A percentile compares a stretch with the other conserved stretches of the same genome.
phyloP scores from a whole-genome alignment of 2,329 filamentous ascomycete species.

The Colletotrichum abscissum region DNA sequence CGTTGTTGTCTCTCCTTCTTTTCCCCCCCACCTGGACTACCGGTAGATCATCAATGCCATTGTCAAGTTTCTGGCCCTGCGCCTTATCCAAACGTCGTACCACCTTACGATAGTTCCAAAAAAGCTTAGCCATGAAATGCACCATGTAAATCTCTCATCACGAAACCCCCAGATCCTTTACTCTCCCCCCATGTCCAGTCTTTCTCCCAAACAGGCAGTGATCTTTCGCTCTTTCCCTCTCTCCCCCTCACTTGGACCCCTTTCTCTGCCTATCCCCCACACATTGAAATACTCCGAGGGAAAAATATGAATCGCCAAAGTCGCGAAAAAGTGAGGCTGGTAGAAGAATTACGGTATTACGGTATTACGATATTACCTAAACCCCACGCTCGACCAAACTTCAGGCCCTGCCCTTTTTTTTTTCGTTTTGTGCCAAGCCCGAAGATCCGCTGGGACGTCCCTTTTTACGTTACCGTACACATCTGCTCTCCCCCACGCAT shows the following conservation, averaged over 20 bases:
- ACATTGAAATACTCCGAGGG: too few species aligned
- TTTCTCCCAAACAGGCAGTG: too few species aligned
- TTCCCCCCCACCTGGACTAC: neutral
- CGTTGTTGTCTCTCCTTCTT: neutral
- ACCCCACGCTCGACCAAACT: conserved; percentile 10
- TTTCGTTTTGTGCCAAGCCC: conserved; percentile 6
- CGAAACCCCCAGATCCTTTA: too few species aligned
- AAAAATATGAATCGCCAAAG: neutral
- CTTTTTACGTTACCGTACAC: neutral
- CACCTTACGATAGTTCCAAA: too few species aligned
- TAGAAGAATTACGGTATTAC: neutral
- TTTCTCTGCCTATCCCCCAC: neutral
- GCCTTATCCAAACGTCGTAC: too few species aligned
- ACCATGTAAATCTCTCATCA: too few species aligned
- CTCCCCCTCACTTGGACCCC: neutral
- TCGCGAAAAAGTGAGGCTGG: neutral
- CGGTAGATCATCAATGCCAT: too few species aligned
- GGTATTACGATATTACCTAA: neutral
- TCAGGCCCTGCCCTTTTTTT: conserved; percentile 9
- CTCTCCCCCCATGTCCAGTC: too few species aligned
- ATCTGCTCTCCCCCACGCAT: neutral
- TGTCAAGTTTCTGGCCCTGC: too few species aligned
- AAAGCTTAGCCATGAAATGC: too few species aligned
- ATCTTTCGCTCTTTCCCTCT: neutral
- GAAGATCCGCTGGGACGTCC: neutral